Conservation (phyloP, 331 rosid genomes). For the Erythrophleum ivorense region DNA sequence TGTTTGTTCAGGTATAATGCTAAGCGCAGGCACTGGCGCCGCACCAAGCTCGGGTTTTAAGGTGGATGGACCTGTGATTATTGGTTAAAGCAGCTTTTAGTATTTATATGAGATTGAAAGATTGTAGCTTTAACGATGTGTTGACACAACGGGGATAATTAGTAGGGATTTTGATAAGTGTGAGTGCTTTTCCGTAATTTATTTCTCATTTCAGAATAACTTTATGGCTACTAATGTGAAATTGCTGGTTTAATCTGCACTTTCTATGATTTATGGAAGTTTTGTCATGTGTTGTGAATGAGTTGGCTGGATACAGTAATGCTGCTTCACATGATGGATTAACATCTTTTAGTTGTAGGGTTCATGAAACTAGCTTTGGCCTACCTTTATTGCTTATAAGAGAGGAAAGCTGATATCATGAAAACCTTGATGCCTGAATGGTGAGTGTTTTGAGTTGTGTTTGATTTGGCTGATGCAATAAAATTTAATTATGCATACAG, state of each 20-base stretch:
- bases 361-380: not conserved
- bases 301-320: not conserved
- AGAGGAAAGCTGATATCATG: not conserved
- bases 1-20: conserved; percentile 69
- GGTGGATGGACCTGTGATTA: conserved; percentile 39
- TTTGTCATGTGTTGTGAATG: not conserved
- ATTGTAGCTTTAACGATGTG: conserved; percentile 14
- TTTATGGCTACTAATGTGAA: not conserved
- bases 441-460: not conserved
- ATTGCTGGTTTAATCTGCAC: not conserved
- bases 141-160: not conserved
- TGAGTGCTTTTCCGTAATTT: not conserved
- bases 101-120: not conserved
- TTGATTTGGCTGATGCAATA: not conserved
- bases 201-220: not conserved
- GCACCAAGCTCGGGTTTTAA: conserved; percentile 90
- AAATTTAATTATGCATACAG: not conserved
- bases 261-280: not conserved
- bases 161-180: not conserved
- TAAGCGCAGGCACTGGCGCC: conserved; percentile 96
- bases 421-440: not conserved
- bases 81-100: not conserved
- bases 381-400: not conserved
- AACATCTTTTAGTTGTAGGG: not conserved
- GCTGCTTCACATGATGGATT: not conserved